Conservation (phyloP, 768 basidiomycete species). For the Mycena filopes region DNA sequence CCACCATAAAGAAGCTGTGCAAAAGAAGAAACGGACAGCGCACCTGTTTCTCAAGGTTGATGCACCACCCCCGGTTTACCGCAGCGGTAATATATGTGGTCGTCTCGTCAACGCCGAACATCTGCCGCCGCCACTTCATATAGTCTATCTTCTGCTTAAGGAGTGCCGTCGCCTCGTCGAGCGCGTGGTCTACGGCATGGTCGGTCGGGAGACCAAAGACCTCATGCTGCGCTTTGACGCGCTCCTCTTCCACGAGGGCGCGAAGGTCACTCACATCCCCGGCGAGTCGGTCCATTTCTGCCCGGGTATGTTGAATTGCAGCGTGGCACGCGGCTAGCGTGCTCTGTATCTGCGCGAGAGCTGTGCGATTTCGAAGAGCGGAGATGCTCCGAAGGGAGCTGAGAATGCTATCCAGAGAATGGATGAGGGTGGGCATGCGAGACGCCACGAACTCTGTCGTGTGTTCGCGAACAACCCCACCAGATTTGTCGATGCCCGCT, state of each 20-base stretch:
- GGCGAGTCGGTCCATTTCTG: constrained; percentile 48
- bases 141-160: constrained; percentile 53
- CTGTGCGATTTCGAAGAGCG: constrained; percentile 48
- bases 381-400: constrained; percentile 31
- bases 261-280: constrained; percentile 49
- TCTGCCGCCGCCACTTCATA: constrained; percentile 59
- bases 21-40: constrained; percentile 11
- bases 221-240: constrained; percentile 46
- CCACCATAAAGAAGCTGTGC: background rate
- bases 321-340: constrained; percentile 51
- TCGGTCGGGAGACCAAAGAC: constrained; percentile 46
- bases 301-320: constrained; percentile 43
- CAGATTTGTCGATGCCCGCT: constrained; percentile 54
- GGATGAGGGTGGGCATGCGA: constrained; percentile 60
- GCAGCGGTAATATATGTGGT: constrained; percentile 49
- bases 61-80: constrained; percentile 54
- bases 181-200: constrained; percentile 48
- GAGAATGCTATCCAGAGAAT: constrained; percentile 47
- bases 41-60: constrained; percentile 63
- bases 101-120: constrained; percentile 59
- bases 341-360: constrained; percentile 50
- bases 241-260: constrained; percentile 51
- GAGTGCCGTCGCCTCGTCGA: constrained; percentile 49
- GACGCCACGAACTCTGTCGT: constrained; percentile 72
- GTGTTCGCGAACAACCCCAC: constrained; percentile 69